phyloP scores from a whole-genome alignment of 139 green algal species.

The Gonium pectorale region DNA sequence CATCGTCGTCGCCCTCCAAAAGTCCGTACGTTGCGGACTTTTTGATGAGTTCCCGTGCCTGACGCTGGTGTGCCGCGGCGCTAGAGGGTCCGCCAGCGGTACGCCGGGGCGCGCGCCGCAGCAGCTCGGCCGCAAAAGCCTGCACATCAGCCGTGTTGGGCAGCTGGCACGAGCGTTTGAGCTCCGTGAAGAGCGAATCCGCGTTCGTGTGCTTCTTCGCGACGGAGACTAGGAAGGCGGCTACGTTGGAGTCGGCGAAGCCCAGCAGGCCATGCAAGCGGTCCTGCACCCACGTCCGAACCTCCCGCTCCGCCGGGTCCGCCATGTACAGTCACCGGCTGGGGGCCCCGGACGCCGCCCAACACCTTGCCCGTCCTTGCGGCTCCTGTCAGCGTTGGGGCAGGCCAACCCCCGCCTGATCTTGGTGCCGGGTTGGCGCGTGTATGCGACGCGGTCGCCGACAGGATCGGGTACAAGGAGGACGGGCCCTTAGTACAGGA shows the following conservation, averaged over 20 bases:
- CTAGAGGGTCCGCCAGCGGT: neutral
- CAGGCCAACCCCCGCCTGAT: too few species aligned
- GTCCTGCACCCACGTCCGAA: constrained; percentile 81
- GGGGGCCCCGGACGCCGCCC: too few species aligned
- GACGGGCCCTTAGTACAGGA: too few species aligned
- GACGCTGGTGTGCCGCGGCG: constrained; percentile 40
- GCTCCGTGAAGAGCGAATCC: constrained; percentile 46
- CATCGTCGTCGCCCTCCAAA: constrained; percentile 69
- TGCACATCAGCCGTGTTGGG: constrained; percentile 46
- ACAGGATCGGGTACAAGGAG: too few species aligned
- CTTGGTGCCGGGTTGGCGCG: too few species aligned
- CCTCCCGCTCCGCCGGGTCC: constrained; percentile 43
- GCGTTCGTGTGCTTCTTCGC: constrained; percentile 57
- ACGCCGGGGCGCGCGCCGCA: constrained; percentile 56
- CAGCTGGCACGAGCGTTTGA: constrained; percentile 62
- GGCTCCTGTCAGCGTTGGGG: too few species aligned
- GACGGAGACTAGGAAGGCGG: constrained; percentile 58
- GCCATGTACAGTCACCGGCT: too few species aligned
- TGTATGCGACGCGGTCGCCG: too few species aligned
- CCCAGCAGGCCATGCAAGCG: constrained; percentile 81
- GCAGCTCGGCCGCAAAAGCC: constrained; percentile 74
- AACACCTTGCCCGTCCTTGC: too few species aligned
- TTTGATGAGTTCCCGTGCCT: constrained; percentile 60
- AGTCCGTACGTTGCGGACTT: constrained; percentile 69
- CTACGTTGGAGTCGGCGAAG: constrained; percentile 60